Percentiles rank a stretch among this genome's conserved stretches.
These are phyloP conservation scores for Mariannaea elegans DNA, from an alignment of 2,329 filamentous ascomycete species.

Conservation along the genomic window DNA sequence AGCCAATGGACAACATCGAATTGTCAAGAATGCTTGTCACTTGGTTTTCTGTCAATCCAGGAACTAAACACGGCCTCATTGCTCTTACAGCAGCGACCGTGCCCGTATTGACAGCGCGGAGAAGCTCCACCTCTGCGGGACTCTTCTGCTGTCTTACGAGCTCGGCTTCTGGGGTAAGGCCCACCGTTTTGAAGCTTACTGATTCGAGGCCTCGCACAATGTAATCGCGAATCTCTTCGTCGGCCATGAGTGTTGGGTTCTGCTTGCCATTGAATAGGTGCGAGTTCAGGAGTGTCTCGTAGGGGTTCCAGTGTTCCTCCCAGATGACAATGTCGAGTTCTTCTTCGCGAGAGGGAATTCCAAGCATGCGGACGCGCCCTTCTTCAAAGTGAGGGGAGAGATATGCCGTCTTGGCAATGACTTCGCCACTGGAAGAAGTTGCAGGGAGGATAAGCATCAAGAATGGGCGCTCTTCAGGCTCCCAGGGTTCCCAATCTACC, in stretches of 20 bases:
- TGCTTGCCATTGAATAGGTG: constrained; percentile 46
- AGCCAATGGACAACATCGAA: constrained; percentile 61
- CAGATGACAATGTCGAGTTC: constrained; percentile 65
- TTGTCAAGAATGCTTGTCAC: constrained; percentile 65
- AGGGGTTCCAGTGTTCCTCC: constrained; percentile 73
- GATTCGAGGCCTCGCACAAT: constrained; percentile 64
- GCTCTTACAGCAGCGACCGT: constrained; percentile 68
- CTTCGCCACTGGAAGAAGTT: constrained; percentile 46
- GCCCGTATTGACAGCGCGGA: constrained; percentile 70
- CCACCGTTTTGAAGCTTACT: constrained; percentile 64
- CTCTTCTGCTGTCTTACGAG: constrained; percentile 68
- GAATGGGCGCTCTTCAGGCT: constrained; percentile 71
- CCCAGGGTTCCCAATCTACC: constrained; percentile 70
- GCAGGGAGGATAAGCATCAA: constrained; percentile 67
- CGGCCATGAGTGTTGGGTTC: constrained; percentile 63
- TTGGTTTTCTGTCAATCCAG: constrained; percentile 65
- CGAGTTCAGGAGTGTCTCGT: constrained; percentile 60
- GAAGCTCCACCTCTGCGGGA: constrained; percentile 62
- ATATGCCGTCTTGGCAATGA: constrained; percentile 65
- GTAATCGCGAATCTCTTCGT: constrained; percentile 72
- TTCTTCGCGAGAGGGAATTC: constrained; percentile 61
- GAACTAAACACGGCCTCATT: constrained; percentile 63
- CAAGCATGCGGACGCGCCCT: constrained; percentile 64
- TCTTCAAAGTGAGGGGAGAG: constrained; percentile 69
- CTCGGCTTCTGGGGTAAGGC: constrained; percentile 63